Conservation (phyloP, 202 grass and related monocot genomes). For the Saccharum hybrid region DNA sequence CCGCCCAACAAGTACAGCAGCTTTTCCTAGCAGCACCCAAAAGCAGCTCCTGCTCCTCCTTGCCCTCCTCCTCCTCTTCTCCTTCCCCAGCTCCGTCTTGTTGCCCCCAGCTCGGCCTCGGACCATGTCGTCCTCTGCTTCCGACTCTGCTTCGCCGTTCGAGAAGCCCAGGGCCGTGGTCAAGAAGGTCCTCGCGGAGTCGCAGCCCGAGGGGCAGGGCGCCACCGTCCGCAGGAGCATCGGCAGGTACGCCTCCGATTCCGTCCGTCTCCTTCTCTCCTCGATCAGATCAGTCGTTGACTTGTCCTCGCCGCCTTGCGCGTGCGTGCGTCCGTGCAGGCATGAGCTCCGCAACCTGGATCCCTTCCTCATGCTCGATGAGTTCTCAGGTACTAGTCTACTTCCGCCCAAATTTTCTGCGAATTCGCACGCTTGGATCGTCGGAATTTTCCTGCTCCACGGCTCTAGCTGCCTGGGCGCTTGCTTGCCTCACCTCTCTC, state of each 20-base stretch:
- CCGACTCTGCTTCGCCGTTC: constrained; percentile 32
- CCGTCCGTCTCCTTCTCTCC: neutral
- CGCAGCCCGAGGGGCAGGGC: constrained; percentile 74
- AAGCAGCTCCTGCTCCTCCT: neutral
- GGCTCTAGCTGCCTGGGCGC: no score
- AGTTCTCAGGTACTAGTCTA: constrained; percentile 58
- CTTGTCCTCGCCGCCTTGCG: neutral
- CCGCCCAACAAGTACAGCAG: neutral
- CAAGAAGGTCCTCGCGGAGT: constrained; percentile 67
- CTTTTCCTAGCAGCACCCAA: neutral
- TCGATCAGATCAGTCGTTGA: neutral
- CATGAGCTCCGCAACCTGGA: constrained; percentile 75
- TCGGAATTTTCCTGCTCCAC: neutral
- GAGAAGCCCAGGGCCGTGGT: constrained; percentile 65
- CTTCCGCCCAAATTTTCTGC: neutral
- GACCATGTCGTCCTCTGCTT: constrained; percentile 27
- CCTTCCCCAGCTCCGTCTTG: neutral
- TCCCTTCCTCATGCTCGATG: constrained; percentile 87
- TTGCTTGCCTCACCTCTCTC: no score
- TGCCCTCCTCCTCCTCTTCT: neutral
- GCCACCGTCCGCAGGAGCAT: constrained; percentile 89
- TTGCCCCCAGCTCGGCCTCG: constrained; percentile 13
- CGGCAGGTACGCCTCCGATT: constrained; percentile 54
- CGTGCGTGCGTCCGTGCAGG: constrained; percentile 30
- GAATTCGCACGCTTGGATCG: neutral